phyloP scores from a whole-genome alignment of 495 filamentous ascomycete genomes.

The Penicillium robsamsonii region DNA sequence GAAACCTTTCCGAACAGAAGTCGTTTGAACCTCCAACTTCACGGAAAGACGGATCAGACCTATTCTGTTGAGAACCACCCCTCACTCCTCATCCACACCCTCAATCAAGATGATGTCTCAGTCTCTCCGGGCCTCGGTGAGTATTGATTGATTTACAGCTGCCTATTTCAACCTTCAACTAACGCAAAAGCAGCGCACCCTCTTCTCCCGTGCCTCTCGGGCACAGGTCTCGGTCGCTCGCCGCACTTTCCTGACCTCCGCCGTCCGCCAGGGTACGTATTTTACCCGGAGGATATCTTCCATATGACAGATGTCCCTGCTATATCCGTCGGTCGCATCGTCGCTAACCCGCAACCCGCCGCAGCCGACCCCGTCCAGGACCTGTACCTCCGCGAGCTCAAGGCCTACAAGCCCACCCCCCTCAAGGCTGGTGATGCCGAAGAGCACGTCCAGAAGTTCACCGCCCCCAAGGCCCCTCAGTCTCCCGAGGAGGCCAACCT shows the following conservation, averaged over 20 bases:
- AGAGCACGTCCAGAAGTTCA: slow-evolving; percentile 88
- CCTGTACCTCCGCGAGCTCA: slow-evolving; percentile 92
- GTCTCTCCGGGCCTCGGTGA: slow-evolving; percentile 65
- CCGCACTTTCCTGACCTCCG: slow-evolving; percentile 73
- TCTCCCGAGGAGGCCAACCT: slow-evolving; percentile 92
- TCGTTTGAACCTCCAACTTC: slow-evolving; percentile 36
- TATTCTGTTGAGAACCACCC: slow-evolving; percentile 34
- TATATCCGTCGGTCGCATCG: not conserved
- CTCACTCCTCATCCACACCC: slow-evolving; percentile 27
- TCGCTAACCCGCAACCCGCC: slow-evolving; percentile 20
- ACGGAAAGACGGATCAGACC: slow-evolving; percentile 37
- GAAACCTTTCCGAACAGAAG: slow-evolving; percentile 31
- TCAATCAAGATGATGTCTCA: slow-evolving; percentile 63
- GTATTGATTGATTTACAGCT: slow-evolving; percentile 21
- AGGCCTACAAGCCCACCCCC: slow-evolving; percentile 81
- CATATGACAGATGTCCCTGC: not conserved
- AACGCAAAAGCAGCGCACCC: slow-evolving; percentile 63
- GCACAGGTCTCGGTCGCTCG: slow-evolving; percentile 64
- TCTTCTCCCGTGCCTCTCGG: slow-evolving; percentile 73
- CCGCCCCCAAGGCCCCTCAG: slow-evolving; percentile 68
- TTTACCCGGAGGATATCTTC: not conserved
- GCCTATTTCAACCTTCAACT: slow-evolving; percentile 13
- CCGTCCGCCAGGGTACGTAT: slow-evolving; percentile 43
- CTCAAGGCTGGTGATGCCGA: slow-evolving; percentile 84
- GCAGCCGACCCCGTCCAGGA: slow-evolving; percentile 94